Percentiles rank a stretch among this genome's conserved stretches.
These are phyloP conservation scores for Verticillium albo-atrum DNA, from an alignment of 2,329 filamentous ascomycete genomes.

Conservation along the genomic window DNA sequence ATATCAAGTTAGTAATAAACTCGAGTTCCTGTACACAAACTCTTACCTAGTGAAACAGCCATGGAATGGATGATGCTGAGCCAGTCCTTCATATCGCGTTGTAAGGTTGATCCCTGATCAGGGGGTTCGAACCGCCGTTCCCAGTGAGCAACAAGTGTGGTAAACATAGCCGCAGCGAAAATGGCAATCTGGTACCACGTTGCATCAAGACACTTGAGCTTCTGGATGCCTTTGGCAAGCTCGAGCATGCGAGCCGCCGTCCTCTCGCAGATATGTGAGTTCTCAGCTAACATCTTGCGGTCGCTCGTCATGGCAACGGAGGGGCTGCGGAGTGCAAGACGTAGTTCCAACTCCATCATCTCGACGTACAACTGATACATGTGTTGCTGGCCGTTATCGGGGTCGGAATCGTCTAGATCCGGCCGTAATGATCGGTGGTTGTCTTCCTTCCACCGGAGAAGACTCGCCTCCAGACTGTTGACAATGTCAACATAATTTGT, in stretches of 20 bases:
- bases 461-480: conserved; percentile 59
- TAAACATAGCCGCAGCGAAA: conserved; percentile 70
- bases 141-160: conserved; percentile 65
- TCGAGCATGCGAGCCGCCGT: conserved; percentile 61
- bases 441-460: conserved; percentile 58
- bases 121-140: conserved; percentile 60
- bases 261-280: conserved; percentile 62
- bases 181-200: conserved; percentile 74
- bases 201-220: conserved; percentile 66
- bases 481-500: conserved; percentile 61
- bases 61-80: conserved; percentile 64
- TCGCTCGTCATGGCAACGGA: conserved; percentile 54
- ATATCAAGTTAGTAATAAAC: conserved; percentile 6
- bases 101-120: conserved; percentile 55
- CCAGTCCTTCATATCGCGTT: conserved; percentile 66
- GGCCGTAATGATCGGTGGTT: conserved; percentile 59
- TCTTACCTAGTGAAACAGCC: conserved; percentile 25
- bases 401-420: conserved; percentile 13
- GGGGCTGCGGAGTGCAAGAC: conserved; percentile 57
- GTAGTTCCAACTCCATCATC: conserved; percentile 51
- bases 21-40: too few species aligned
- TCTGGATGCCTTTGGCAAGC: conserved; percentile 54
- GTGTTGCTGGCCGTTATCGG: conserved; percentile 31
- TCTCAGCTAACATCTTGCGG: conserved; percentile 52
- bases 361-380: conserved; percentile 52